Evolutionary conservation across 768 basidiomycete genomes (phyloP), one percentile per base, ranked within the genome.

Genomic region (Imleria badia): DNA sequence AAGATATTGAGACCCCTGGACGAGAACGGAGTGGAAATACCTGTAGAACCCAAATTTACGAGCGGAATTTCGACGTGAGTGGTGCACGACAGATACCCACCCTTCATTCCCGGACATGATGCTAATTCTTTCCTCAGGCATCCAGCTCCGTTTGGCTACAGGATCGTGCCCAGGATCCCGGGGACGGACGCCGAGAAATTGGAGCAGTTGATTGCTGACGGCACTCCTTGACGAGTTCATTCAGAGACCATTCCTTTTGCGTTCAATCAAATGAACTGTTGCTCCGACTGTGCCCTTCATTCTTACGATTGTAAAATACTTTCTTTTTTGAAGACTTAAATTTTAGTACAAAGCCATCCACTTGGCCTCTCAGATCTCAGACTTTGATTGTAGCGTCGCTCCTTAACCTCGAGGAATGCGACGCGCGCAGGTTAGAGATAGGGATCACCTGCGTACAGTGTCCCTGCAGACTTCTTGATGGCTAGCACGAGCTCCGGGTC

Each of bases 21-120:
- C 41, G 20, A 42, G 49, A 26, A 51, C 11, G 49, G 49, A 17
- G 40, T 35, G 9, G 48, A 42, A 5, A 40, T 60, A 10, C n/a
- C 43, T 2, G 20, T 63, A 1, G 47, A 63, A 34, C 45, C 52
- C 4, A 53, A 19, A 12, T 62, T 45, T 40, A 29, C 38, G 2
- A 41, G 19, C n/a, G 43, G 35, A 2, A 8, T 54, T 12, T 17
- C 45, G 2, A 22, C 49, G 57, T 55, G 44, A 38, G 53, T 46
- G 3, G 2, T 26, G 19, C 38, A 10, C n/a, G 29, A 7, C 31
- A 9, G 5, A 26, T 6, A 26, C 26, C 4, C 4, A 26, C 26
- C 26, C 3, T 6, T 19, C 30, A 14, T 15, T 48, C 19, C 11
- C 7, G 38, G 26, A 26, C 7, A 6, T 29, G 35, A 17, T 15